phyloP scores from a whole-genome alignment of 345 rosid species.

The Syzygium jambos region DNA sequence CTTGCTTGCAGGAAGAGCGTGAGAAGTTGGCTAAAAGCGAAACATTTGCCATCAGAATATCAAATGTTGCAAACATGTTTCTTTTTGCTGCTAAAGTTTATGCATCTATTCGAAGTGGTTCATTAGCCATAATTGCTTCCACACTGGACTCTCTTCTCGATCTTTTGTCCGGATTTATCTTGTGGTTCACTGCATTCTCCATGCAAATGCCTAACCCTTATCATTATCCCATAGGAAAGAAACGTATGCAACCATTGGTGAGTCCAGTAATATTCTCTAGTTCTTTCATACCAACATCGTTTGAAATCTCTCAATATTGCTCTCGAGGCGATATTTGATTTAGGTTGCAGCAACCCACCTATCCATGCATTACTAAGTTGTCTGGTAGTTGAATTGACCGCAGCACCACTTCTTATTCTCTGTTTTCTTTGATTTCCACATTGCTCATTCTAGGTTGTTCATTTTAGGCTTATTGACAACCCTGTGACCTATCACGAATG shows the following conservation, averaged over 20 bases:
- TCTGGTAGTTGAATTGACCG: background rate
- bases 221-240: constrained; percentile 94
- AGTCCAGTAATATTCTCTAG: constrained; percentile 14
- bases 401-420: background rate
- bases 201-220: constrained; percentile 92
- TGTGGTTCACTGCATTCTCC: constrained; percentile 96
- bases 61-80: constrained; percentile 84
- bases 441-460: background rate
- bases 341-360: background rate
- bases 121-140: constrained; percentile 92
- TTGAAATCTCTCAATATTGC: background rate
- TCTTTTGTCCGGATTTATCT: constrained; percentile 88
- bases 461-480: background rate
- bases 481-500: background rate
- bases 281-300: background rate
- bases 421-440: background rate
- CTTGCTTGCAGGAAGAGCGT: constrained; percentile 63
- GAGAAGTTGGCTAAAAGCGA: constrained; percentile 83
- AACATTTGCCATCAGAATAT: constrained; percentile 81
- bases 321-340: background rate
- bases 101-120: constrained; percentile 88
- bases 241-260: constrained; percentile 96
- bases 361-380: background rate
- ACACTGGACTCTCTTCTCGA: constrained; percentile 97
- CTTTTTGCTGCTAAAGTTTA: constrained; percentile 89